Base-by-base conservation (phyloP, 768 basidiomycete species). In the Panaeolus papilionaceus region DNA sequence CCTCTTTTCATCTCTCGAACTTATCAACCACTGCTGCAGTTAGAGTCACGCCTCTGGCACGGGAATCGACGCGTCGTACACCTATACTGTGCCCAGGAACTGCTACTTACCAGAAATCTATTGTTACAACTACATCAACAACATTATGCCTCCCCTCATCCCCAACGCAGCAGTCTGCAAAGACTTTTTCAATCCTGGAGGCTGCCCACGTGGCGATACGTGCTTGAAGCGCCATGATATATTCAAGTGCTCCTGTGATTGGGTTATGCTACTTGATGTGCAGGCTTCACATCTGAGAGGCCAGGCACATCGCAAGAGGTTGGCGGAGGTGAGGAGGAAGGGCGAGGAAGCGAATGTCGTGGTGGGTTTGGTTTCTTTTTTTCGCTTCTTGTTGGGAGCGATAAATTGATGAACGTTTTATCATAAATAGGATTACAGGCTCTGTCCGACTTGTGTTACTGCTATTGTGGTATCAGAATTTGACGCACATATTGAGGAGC, bases 171-270 rank as follows among this genome's bases (percentile, higher is more conserved):
- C 54, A n/a, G 10, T 44, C 14, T 54, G 64, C 20, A 68, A 39
- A 11, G 28, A 18, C 38, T 62, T 37, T 39, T 45, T 26, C 45
- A 6, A 66, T 11, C n/a, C 61, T 18, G 18, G 44, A 62, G 26
- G 58, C 18, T 82, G 80, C 64, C 65, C 64, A 1, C 71, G 68
- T 45, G 78, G 79, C 16, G 42, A 71, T 20, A 58, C 68, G n/a
- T 81, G 80, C 70, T 71, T 69, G 1, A 64, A 75, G 64, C 71
- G 78, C 38, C 81, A 82, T 67, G 79, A 82, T 66, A 78, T 80
- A 42, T 73, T 75, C 54, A 74, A 75, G 54, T 82, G 81, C 66
- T 69, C 75, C 12, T 81, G 81, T 63, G 81, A 79, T 23, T 67
- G 74, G 12, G 75, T 80, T 7, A 62, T 81, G 16, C 72, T 72